These are phyloP conservation scores for Hemisphaericaspora lyxosophila DNA, from an alignment of 1,139 yeast genomes.

Conservation along the genomic window DNA sequence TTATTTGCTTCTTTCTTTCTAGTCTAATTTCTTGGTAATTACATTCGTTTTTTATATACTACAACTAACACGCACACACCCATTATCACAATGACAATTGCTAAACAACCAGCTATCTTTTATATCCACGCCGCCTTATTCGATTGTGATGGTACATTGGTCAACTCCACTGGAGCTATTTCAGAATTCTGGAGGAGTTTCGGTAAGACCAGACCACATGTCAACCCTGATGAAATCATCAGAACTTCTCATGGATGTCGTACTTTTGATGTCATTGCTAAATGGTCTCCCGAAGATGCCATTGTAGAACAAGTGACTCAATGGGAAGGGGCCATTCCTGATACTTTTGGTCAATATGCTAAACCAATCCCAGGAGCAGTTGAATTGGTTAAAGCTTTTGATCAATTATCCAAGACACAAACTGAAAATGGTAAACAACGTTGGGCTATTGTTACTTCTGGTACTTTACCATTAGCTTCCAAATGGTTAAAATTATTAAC, in stretches of 20 bases:
- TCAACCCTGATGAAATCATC: constrained; percentile 68
- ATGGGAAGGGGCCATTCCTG: constrained; percentile 71
- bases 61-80: neutral
- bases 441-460: constrained; percentile 88
- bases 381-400: constrained; percentile 58
- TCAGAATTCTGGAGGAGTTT: constrained; percentile 79
- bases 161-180: constrained; percentile 78
- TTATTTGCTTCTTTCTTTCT: neutral
- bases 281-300: constrained; percentile 75
- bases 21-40: too few species aligned
- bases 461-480: constrained; percentile 72
- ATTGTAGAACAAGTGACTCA: constrained; percentile 63
- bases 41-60: neutral
- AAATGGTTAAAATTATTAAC: constrained; percentile 74
- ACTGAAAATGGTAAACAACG: constrained; percentile 48
- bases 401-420: constrained; percentile 36
- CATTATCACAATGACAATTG: constrained; percentile 19
- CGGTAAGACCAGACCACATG: constrained; percentile 67
- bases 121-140: constrained; percentile 57
- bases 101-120: constrained; percentile 47
- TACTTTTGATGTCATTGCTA: constrained; percentile 72
- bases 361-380: constrained; percentile 74
- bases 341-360: constrained; percentile 68
- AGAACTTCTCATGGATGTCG: constrained; percentile 81
- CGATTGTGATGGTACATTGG: constrained; percentile 85